These are phyloP conservation scores for Silene uniflora DNA, from an alignment of 148 eudicot species.

Conservation along the genomic window DNA sequence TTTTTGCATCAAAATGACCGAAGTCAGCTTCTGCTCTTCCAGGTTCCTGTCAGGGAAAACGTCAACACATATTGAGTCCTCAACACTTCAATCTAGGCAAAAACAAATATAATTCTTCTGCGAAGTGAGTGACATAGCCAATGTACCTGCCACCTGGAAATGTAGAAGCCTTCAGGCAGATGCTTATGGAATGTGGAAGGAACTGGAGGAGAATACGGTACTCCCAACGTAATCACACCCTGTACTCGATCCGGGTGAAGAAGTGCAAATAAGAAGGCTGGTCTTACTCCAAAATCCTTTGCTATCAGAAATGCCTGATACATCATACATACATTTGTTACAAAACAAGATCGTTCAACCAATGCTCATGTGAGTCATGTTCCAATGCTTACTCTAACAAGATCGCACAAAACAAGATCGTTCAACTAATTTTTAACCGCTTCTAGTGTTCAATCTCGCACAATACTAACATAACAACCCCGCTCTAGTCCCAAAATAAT, in stretches of 20 bases:
- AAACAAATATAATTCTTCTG: too few relatives aligned
- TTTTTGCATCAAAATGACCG: constrained; percentile 48
- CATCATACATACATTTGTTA: neutral
- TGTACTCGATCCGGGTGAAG: constrained; percentile 37
- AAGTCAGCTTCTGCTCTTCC: constrained; percentile 79
- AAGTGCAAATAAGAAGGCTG: constrained; percentile 33
- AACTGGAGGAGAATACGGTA: constrained; percentile 41
- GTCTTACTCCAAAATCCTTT: constrained; percentile 47
- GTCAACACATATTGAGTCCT: too few relatives aligned
- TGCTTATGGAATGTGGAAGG: constrained; percentile 10
- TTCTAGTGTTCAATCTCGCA: too few relatives aligned
- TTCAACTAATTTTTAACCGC: too few relatives aligned
- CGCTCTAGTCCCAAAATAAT: too few relatives aligned
- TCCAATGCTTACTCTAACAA: too few relatives aligned
- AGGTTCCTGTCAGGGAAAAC: constrained; percentile 55
- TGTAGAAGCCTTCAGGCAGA: constrained; percentile 61
- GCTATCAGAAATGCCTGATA: constrained; percentile 42
- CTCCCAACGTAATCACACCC: constrained; percentile 43
- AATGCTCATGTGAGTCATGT: too few relatives aligned
- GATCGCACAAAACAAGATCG: too few relatives aligned
- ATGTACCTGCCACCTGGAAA: constrained; percentile 49
- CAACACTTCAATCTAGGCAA: too few relatives aligned
- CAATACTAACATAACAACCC: too few relatives aligned
- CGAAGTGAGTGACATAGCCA: too few relatives aligned
- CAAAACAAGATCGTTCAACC: too few relatives aligned